Percentiles rank a stretch among this genome's conserved stretches.
Conservation (phyloP, 176 grass and related monocot genomes). For the Juncus inflexus region DNA sequence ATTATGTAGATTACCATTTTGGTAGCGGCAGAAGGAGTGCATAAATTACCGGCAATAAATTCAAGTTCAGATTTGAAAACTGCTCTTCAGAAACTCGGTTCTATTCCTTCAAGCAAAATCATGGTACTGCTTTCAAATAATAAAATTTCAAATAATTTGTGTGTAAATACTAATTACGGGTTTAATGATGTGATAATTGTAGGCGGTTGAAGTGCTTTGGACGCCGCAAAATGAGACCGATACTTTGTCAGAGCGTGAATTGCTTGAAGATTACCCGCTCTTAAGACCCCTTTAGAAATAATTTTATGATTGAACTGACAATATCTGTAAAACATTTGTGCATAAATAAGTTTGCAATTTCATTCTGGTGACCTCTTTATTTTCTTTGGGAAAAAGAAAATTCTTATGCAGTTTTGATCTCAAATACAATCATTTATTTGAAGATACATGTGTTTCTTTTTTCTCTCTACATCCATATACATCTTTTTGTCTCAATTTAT, state of each 20-base stretch:
- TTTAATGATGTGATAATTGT: background rate
- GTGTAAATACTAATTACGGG: background rate
- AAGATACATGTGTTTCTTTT: too few species aligned
- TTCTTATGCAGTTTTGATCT: too few species aligned
- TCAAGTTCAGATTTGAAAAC: slow-evolving; percentile 67
- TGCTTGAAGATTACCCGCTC: slow-evolving; percentile 87
- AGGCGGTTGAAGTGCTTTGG: slow-evolving; percentile 96
- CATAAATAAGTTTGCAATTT: slow-evolving; percentile 16
- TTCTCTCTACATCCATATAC: too few species aligned
- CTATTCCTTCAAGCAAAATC: slow-evolving; percentile 77
- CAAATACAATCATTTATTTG: too few species aligned
- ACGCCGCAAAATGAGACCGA: slow-evolving; percentile 92
- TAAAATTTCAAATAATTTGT: slow-evolving; percentile 6
- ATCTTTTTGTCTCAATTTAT: too few species aligned
- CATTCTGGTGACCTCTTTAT: too few species aligned
- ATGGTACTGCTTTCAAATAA: slow-evolving; percentile 44
- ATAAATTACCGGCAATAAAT: slow-evolving; percentile 89
- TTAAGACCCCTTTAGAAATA: slow-evolving; percentile 53
- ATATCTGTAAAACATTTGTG: slow-evolving; percentile 26
- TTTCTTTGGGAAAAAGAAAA: too few species aligned
- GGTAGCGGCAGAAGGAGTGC: slow-evolving; percentile 74
- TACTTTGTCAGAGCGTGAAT: slow-evolving; percentile 77
- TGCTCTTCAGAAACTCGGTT: slow-evolving; percentile 76
- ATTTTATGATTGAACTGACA: slow-evolving; percentile 7
- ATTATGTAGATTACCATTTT: slow-evolving; percentile 71